A percentile compares a stretch with the other conserved stretches of the same genome.
phyloP scores from a whole-genome alignment of 148 eudicot genomes.

The Rhododendron molle region DNA sequence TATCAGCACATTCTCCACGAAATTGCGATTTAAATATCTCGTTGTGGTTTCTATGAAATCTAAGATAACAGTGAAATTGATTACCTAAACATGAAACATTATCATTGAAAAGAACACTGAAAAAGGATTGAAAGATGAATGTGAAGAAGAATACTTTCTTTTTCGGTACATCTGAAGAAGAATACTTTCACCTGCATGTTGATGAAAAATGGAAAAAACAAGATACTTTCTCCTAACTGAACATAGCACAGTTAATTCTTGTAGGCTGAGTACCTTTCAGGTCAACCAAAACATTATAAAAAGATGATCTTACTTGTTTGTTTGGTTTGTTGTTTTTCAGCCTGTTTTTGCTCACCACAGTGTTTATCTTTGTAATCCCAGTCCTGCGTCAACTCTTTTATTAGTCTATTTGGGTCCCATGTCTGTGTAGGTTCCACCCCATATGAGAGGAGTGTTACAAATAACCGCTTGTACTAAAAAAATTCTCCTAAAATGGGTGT shows the following conservation, averaged over 20 bases:
- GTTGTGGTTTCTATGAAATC: neutral
- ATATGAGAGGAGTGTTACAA: too few species aligned
- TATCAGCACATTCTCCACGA: neutral
- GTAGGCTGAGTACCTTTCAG: neutral
- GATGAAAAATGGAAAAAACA: neutral
- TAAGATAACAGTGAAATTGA: neutral
- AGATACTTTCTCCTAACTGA: neutral
- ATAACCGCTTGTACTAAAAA: neutral
- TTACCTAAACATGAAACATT: neutral
- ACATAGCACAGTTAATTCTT: neutral
- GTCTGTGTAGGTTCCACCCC: neutral
- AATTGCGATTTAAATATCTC: neutral
- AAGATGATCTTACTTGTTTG: neutral
- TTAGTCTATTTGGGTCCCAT: neutral
- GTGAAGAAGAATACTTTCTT: neutral
- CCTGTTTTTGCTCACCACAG: neutral
- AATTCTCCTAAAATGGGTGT: neutral
- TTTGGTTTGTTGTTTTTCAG: neutral
- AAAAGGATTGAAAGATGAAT: neutral
- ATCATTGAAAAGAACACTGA: neutral
- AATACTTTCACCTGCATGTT: neutral
- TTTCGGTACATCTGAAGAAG: neutral
- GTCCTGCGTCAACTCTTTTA: neutral
- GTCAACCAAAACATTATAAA: neutral
- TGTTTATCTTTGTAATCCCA: neutral